Evolutionary conservation across 2,329 filamentous ascomycete species (phyloP).

Genomic region (Neopestalotiopsis clavispora): DNA sequence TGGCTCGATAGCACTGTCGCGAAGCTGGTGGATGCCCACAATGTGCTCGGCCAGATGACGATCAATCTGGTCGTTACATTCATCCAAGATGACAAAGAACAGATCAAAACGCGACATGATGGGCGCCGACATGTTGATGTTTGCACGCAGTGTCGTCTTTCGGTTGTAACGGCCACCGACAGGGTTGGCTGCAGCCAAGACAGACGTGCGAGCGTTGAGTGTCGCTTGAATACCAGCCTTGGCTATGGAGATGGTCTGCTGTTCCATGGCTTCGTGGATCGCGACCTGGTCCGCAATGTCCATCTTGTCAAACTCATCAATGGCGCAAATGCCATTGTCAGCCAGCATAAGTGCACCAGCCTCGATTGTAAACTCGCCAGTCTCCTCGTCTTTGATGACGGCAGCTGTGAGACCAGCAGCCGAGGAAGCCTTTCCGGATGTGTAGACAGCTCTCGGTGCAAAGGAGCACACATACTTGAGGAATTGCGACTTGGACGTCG

Average conservation of each 20-base stretch:
- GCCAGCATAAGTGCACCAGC: constrained; percentile 97
- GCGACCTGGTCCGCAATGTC: constrained; percentile 96
- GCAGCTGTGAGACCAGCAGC: constrained; percentile 96
- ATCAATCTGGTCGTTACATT: constrained; percentile 92
- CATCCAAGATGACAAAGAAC: constrained; percentile 97
- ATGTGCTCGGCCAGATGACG: constrained; percentile 93
- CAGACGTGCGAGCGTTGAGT: constrained; percentile 91
- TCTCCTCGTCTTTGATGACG: constrained; percentile 97
- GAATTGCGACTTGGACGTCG: constrained; percentile 97
- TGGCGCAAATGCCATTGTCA: constrained; percentile 95
- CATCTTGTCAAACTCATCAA: constrained; percentile 99
- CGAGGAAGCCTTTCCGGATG: constrained; percentile 95
- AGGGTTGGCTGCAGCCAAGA: constrained; percentile 94
- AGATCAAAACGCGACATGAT: constrained; percentile 99
- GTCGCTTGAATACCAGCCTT: constrained; percentile 99
- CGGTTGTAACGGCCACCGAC: constrained; percentile 97
- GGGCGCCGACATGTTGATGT: constrained; percentile 98
- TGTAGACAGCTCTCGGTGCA: constrained; percentile 95
- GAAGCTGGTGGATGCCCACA: constrained; percentile 88
- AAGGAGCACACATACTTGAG: constrained; percentile 98
- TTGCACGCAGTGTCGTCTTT: constrained; percentile 89
- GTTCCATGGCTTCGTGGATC: constrained; percentile 99
- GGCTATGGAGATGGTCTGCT: constrained; percentile 98
- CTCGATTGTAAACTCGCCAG: constrained; percentile 98
- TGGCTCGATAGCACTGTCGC: constrained; percentile 88